Evolutionary conservation across 805 yeast genomes (phyloP), one percentile per base, ranked within the genome.

Genomic region (Candida nanaspora): DNA sequence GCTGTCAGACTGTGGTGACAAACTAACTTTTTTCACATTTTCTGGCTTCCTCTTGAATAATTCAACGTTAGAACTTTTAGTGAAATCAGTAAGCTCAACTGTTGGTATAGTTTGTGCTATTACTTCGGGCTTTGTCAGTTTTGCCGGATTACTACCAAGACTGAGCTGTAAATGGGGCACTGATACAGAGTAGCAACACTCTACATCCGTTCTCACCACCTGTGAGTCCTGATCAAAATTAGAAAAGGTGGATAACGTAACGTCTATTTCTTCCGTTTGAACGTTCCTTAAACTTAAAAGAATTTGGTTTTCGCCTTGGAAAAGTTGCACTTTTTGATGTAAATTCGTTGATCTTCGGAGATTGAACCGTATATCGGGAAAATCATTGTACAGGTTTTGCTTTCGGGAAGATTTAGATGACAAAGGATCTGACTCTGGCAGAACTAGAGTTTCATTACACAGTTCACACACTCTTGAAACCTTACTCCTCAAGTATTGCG

Each of bases 51-150:
- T 44, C 14, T 48, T 54, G 52, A 59, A 46, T 18, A 56, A 38
- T 43, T 63, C 69, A 1, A 54, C 49, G 34, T 67, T 47, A 2
- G 64, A 49, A 0, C 51, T 11, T 23, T 53, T 60, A 1, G 67
- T 51, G 3, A 41, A 41, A 6, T 46, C 42, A 0, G 56, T 53
- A 5, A 66, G 46, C 27, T 52, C 46, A 3, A 53, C 38, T 0
- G 66, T 58, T 3, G 72, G 67, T 0, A 62, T 49, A 3, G 48
- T 41, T 22, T 52, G 51, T 0, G 58, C 36, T 6, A 43, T 33
- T 3, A 33, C 27, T 2, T 45, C 51, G 2, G 43, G 41, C 27
- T 41, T 44, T 1, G 37, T 29, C 11, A 38, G 16, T 22, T 43
- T 44, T 11, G 33, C 42, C 3, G 55, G 23, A 15, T 13, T 15